phyloP scores from a whole-genome alignment of 345 rosid genomes.

The Eucalyptus pauciflora region DNA sequence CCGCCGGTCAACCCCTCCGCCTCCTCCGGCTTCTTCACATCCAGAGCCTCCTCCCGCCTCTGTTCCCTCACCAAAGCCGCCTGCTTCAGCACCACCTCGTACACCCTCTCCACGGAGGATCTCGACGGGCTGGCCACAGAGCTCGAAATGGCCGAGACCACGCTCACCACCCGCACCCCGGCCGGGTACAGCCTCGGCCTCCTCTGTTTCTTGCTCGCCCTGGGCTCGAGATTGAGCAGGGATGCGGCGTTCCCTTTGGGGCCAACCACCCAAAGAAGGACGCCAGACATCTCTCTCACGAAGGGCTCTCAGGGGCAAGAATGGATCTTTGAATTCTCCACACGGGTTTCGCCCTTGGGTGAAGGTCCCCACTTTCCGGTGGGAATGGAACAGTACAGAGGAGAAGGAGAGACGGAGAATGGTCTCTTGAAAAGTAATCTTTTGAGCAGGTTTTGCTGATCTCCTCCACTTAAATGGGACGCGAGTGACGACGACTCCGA shows the following conservation, averaged over 20 bases:
- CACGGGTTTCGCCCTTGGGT: not conserved
- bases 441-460: not conserved
- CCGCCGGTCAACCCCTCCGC: constrained; percentile 4
- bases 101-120: constrained; percentile 37
- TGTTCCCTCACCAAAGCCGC: constrained; percentile 36
- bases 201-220: not conserved
- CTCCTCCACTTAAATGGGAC: not conserved
- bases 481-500: not conserved
- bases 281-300: constrained; percentile 11
- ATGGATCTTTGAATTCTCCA: not conserved
- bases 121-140: constrained; percentile 16
- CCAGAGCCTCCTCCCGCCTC: not conserved
- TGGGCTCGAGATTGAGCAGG: constrained; percentile 1
- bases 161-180: not conserved
- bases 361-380: not conserved
- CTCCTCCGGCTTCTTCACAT: not conserved
- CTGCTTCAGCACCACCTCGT: constrained; percentile 42
- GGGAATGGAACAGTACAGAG: not conserved
- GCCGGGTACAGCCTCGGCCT: not conserved
- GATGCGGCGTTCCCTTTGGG: constrained; percentile 26
- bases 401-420: not conserved
- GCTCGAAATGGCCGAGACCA: constrained; percentile 12
- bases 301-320: not conserved
- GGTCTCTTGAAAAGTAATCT: not conserved
- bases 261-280: constrained; percentile 25